Evolutionary conservation across 1,139 yeast genomes (phyloP).

Genomic region (Suhomyces taliae): DNA sequence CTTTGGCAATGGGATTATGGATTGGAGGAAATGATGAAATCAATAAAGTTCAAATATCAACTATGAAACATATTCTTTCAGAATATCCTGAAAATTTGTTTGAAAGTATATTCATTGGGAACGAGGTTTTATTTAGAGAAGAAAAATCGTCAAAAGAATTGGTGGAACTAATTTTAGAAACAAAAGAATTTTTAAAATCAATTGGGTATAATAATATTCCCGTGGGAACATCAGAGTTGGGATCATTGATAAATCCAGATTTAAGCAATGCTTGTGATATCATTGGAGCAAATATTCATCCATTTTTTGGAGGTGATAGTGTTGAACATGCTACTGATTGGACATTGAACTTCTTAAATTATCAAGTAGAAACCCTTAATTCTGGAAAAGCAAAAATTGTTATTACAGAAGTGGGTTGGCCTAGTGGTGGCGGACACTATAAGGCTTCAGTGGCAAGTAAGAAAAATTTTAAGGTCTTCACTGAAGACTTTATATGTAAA

Average conservation of each 20-base stretch:
- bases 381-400: conserved; percentile 32
- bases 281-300: conserved; percentile 66
- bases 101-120: conserved; percentile 58
- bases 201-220: conserved; percentile 40
- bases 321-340: conserved; percentile 53
- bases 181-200: conserved; percentile 35
- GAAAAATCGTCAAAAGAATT: conserved; percentile 45
- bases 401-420: conserved; percentile 74
- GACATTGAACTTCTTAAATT: conserved; percentile 50
- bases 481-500: conserved; percentile 54
- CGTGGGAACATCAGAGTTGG: conserved; percentile 59
- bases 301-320: conserved; percentile 62
- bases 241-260: conserved; percentile 38
- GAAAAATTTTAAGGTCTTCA: conserved; percentile 45
- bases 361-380: conserved; percentile 38
- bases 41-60: conserved; percentile 43
- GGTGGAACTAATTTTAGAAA: conserved; percentile 42
- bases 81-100: conserved; percentile 48
- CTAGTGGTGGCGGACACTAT: conserved; percentile 57
- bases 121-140: conserved; percentile 59
- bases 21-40: conserved; percentile 45
- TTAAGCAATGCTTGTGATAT: conserved; percentile 49
- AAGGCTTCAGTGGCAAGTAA: conserved; percentile 48
- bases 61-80: conserved; percentile 42
- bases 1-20: conserved; percentile 66